phyloP scores from a whole-genome alignment of 1,284 basidiomycete genomes.

The Ustilago trichophora region DNA sequence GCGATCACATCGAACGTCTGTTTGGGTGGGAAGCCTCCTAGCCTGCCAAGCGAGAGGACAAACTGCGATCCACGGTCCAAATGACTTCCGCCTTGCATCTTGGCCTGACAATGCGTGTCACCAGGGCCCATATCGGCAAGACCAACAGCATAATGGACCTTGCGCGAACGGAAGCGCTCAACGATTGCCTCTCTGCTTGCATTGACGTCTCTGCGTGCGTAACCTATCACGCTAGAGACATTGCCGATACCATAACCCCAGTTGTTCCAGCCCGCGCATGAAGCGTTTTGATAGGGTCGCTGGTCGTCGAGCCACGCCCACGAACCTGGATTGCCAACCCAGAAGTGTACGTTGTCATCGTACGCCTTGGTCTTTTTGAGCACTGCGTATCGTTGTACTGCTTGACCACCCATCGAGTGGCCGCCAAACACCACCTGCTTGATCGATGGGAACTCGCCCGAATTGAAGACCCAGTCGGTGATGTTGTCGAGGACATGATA shows the following conservation, averaged over 20 bases:
- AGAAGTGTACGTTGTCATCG: constrained; percentile 56
- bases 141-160: constrained; percentile 52
- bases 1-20: constrained; percentile 57
- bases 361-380: constrained; percentile 56
- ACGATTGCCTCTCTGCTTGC: constrained; percentile 42
- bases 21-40: constrained; percentile 43
- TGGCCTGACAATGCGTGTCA: constrained; percentile 60
- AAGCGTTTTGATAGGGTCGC: constrained; percentile 38
- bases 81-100: constrained; percentile 58
- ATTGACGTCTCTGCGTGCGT: constrained; percentile 51
- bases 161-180: constrained; percentile 46
- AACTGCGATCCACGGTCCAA: constrained; percentile 59
- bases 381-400: constrained; percentile 53
- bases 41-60: constrained; percentile 32
- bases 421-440: constrained; percentile 62
- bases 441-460: constrained; percentile 50
- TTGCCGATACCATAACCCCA: constrained; percentile 60
- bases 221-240: constrained; percentile 31
- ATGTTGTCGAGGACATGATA: constrained; percentile 57
- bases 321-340: constrained; percentile 63
- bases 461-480: constrained; percentile 51
- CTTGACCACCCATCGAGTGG: constrained; percentile 63
- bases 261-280: constrained; percentile 17
- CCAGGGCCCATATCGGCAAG: constrained; percentile 59
- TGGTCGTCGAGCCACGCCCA: constrained; percentile 54